A percentile compares a stretch with the other conserved stretches of the same genome.
Conservation (phyloP, 2,329 filamentous ascomycete genomes). For the Tolypocladium cylindrosporum region DNA sequence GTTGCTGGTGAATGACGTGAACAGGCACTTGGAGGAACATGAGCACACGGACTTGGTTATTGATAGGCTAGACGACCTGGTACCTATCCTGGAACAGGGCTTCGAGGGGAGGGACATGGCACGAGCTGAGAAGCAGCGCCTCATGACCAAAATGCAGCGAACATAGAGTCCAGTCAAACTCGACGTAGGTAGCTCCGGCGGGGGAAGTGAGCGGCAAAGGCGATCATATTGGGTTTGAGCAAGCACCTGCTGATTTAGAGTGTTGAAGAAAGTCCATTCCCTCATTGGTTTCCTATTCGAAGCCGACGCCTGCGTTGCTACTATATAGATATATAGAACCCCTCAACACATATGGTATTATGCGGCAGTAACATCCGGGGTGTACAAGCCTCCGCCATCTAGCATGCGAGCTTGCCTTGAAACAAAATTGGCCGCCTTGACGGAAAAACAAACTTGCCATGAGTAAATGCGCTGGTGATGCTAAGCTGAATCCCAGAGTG, state of each 20-base stretch:
- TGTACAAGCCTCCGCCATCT: slow-evolving; percentile 1
- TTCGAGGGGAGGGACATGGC: slow-evolving; percentile 44
- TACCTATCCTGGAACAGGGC: slow-evolving; percentile 63
- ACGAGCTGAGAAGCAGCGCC: neutral
- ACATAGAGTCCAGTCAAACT: neutral
- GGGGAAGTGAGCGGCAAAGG: neutral
- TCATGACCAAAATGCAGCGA: neutral
- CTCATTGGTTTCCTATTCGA: slow-evolving; percentile 9
- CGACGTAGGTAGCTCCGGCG: neutral
- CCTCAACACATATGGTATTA: slow-evolving; percentile 3
- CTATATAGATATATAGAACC: slow-evolving; percentile 11
- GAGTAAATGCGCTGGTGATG: slow-evolving; percentile 22
- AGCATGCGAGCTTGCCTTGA: slow-evolving; percentile 5
- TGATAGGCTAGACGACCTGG: slow-evolving; percentile 61
- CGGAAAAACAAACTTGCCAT: slow-evolving; percentile 6
- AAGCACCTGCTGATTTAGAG: neutral
- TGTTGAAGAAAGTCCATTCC: neutral
- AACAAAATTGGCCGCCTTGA: neutral
- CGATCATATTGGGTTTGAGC: neutral
- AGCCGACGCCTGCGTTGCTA: slow-evolving; percentile 10
- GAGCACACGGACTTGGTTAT: slow-evolving; percentile 71
- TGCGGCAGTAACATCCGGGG: neutral
- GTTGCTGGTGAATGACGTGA: slow-evolving; percentile 77
- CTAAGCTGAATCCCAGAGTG: slow-evolving; percentile 15
- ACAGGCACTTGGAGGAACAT: slow-evolving; percentile 58